Percentiles rank a stretch among this genome's conserved stretches.
Conservation (phyloP, 179 eudicot species). For the Beta lomatogona region DNA sequence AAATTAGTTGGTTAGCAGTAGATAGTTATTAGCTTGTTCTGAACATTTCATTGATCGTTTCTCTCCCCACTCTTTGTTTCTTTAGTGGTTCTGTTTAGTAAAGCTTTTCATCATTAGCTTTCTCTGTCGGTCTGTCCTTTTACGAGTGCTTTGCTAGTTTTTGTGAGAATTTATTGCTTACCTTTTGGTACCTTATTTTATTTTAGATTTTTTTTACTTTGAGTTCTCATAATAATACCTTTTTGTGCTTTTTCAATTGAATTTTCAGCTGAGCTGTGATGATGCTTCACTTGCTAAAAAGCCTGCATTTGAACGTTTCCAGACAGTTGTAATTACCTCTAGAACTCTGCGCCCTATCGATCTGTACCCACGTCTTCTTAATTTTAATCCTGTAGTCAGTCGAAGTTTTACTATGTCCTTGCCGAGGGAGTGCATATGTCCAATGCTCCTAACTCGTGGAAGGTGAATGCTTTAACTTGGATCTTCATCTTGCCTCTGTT, state of each 20-base stretch:
- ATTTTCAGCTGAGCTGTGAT: constrained; percentile 83
- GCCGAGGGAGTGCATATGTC: constrained; percentile 96
- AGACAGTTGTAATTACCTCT: constrained; percentile 96
- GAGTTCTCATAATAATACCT: neutral
- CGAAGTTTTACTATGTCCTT: constrained; percentile 98
- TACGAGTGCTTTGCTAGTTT: neutral
- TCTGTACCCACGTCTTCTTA: constrained; percentile 97
- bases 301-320: constrained; percentile 96
- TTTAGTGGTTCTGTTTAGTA: neutral
- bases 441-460: constrained; percentile 98
- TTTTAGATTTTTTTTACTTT: no score
- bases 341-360: constrained; percentile 95
- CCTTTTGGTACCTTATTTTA: neutral
- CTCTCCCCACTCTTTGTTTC: constrained; percentile 1
- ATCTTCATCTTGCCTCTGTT: constrained; percentile 18
- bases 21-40: neutral
- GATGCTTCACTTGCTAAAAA: constrained; percentile 98
- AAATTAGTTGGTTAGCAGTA: neutral
- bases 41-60: neutral
- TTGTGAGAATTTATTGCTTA: neutral
- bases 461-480: constrained; percentile 49
- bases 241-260: constrained; percentile 9
- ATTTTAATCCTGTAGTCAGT: constrained; percentile 94
- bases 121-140: neutral
- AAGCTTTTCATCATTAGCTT: neutral